Evolutionary conservation across 2,329 filamentous ascomycete genomes (phyloP).

Genomic region (Penicillium sp.): DNA sequence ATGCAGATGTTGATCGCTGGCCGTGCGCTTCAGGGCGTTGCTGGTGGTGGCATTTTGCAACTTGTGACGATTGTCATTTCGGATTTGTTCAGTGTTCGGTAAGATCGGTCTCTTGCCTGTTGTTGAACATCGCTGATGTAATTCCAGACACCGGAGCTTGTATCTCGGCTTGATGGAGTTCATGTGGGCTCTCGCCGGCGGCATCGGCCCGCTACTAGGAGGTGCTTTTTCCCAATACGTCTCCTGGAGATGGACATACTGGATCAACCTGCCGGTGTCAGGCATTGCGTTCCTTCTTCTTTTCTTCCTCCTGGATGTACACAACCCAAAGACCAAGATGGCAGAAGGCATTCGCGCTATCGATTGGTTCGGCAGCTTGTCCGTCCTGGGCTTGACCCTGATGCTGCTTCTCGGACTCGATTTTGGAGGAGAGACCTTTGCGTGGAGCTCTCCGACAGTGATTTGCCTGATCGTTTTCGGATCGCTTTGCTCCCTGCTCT

Average conservation of each 20-base stretch:
- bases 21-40: conserved; percentile 54
- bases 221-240: conserved; percentile 47
- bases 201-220: conserved; percentile 53
- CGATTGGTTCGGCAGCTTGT: conserved; percentile 55
- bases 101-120: neutral
- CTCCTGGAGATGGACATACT: conserved; percentile 56
- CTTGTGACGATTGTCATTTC: conserved; percentile 55
- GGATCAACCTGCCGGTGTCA: conserved; percentile 55
- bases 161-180: conserved; percentile 53
- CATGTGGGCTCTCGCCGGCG: conserved; percentile 56
- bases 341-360: conserved; percentile 51
- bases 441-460: conserved; percentile 56
- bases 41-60: conserved; percentile 53
- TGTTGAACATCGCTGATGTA: neutral
- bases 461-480: conserved; percentile 57
- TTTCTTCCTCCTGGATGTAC: conserved; percentile 54
- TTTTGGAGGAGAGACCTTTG: conserved; percentile 53
- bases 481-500: conserved; percentile 47
- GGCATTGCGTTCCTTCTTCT: conserved; percentile 51
- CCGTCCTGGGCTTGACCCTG: conserved; percentile 51
- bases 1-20: conserved; percentile 56
- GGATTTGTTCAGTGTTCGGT: conserved; percentile 55
- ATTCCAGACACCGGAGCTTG: conserved; percentile 44
- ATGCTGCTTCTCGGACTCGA: conserved; percentile 55
- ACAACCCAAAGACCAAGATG: conserved; percentile 54